Conservation (phyloP, 257 asterid genomes). For the Misopates orontium region DNA sequence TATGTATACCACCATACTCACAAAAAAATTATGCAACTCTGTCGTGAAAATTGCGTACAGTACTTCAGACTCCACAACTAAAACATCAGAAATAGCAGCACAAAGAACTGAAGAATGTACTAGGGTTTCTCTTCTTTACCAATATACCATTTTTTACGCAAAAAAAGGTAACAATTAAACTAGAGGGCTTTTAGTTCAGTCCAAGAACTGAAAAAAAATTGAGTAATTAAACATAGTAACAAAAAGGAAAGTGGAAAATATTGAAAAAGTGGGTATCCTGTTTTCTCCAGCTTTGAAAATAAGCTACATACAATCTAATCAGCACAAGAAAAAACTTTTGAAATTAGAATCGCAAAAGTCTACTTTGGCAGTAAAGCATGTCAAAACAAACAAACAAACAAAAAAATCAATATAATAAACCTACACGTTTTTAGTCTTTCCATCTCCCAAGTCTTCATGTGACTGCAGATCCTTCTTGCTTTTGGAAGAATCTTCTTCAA, state of each 20-base stretch:
- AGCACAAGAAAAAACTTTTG: conserved; percentile 1
- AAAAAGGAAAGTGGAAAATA: conserved; percentile 14
- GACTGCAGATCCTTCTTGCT: conserved; percentile 42
- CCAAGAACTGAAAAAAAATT: background rate
- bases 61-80: too few relatives aligned
- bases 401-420: conserved; percentile 22
- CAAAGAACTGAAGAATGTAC: background rate
- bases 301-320: conserved; percentile 24
- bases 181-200: background rate
- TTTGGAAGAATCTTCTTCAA: conserved; percentile 61
- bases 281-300: conserved; percentile 26
- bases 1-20: too few relatives aligned
- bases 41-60: too few relatives aligned
- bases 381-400: background rate
- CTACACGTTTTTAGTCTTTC: conserved; percentile 62
- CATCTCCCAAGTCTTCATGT: conserved; percentile 47
- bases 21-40: too few relatives aligned
- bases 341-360: conserved; percentile 31
- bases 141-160: too few relatives aligned
- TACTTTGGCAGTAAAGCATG: conserved; percentile 10
- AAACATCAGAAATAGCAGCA: too few relatives aligned
- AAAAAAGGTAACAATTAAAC: background rate
- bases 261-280: background rate
- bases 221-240: background rate
- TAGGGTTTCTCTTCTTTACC: conserved; percentile 25